Evolutionary conservation across 1,139 yeast species (phyloP), one percentile per base, ranked within the genome.

Genomic region (Nakaseomyces glabratus): DNA sequence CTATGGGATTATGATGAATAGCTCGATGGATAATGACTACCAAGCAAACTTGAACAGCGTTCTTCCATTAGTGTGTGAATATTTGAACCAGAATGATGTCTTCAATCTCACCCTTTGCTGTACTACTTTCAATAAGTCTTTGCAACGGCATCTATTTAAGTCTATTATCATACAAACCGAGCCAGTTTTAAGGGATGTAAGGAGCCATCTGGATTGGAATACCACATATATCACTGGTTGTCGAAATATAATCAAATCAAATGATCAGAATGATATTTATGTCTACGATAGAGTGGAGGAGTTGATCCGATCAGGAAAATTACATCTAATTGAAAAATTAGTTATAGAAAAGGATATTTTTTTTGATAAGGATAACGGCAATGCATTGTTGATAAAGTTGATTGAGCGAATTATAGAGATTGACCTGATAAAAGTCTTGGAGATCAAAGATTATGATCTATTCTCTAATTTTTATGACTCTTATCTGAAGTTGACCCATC

Each of bases 261-360:
- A 33, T 1, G 61, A 60, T 29, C 61, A 60, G 36, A 57, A 58
- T 38, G 65, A 62, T 28, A 40, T 59, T 15, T 44, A 55, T 25
- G 30, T 62, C 1, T 53, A 55, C 30, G 53, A 59, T 33, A 56
- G 54, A 36, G 28, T 61, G 4, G 43, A 45, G n/a, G 36, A 49
- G 11, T 35, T 61, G n/a, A 20, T 45, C 13, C 48, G 49, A 12
- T 35, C 51, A 1, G 12, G 36, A 1, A 42, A 44, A 22, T 26
- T 37, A 18, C 20, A 29, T 3, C 33, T 30, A 11, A 41, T 46
- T 4, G 45, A 40, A 28, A 43, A 39, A 24, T 32, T 49, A 20
- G 34, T 42, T 2, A 42, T 60, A 2, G 48, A 50, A 14, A 46
- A 46, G 6, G 39, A 43, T 6, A 33, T 46, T 1, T 57, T 59